Percentiles rank a stretch among this genome's conserved stretches.
phyloP scores from a whole-genome alignment of 2,329 filamentous ascomycete species.

The Aspergillus alliaceus region DNA sequence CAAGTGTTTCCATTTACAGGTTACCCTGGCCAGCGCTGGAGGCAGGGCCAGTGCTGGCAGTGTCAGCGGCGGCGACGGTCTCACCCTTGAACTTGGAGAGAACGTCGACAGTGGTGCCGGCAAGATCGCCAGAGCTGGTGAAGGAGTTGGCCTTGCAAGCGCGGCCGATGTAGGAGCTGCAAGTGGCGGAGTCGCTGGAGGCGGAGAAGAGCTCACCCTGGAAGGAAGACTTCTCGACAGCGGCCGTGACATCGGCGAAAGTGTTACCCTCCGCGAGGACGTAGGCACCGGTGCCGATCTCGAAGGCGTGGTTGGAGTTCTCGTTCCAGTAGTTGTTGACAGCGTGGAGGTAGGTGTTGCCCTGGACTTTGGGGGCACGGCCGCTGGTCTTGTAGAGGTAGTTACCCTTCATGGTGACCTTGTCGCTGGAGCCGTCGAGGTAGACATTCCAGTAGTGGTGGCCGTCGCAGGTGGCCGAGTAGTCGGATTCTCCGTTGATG shows the following conservation, averaged over 20 bases:
- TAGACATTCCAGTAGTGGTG: slow-evolving; percentile 63
- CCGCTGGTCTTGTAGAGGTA: slow-evolving; percentile 61
- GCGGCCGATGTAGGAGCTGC: slow-evolving; percentile 49
- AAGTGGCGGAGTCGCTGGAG: slow-evolving; percentile 35
- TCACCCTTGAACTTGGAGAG: slow-evolving; percentile 54
- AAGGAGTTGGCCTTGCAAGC: slow-evolving; percentile 54
- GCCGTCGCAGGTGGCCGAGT: slow-evolving; percentile 58
- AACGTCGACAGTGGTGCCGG: slow-evolving; percentile 48
- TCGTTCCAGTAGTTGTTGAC: slow-evolving; percentile 62
- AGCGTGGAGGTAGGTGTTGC: slow-evolving; percentile 59
- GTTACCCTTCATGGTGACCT: slow-evolving; percentile 61
- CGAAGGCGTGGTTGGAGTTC: slow-evolving; percentile 59
- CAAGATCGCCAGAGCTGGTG: slow-evolving; percentile 35
- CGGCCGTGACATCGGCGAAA: slow-evolving; percentile 56
- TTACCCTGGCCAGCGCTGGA: slow-evolving; percentile 50
- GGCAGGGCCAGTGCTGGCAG: slow-evolving; percentile 33
- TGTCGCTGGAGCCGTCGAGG: slow-evolving; percentile 57
- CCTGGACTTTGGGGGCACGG: slow-evolving; percentile 57
- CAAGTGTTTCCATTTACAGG: slow-evolving; percentile 27
- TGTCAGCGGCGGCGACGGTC: slow-evolving; percentile 50
- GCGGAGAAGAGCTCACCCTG: slow-evolving; percentile 43
- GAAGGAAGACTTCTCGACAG: slow-evolving; percentile 39
- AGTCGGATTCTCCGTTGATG: slow-evolving; percentile 56
- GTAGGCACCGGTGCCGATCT: slow-evolving; percentile 45
- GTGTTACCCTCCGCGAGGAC: slow-evolving; percentile 59